Conservation (phyloP, 768 basidiomycete species). For the Chlorophyllum brunneum region DNA sequence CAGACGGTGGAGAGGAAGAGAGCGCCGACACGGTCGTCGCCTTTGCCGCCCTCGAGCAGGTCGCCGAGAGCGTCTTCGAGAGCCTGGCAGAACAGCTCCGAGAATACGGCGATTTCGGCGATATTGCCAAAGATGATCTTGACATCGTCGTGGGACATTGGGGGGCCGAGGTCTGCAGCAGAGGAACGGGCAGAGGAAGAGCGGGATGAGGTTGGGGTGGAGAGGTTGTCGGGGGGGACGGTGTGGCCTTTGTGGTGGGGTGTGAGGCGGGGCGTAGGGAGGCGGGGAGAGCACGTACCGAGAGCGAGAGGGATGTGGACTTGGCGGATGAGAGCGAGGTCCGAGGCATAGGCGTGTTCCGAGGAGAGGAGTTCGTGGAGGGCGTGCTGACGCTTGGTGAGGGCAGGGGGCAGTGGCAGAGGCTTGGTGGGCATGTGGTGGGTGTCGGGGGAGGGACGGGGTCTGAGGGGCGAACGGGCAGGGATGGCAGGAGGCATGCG, state of each 20-base stretch:
- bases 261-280: neutral
- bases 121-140: conserved; percentile 77
- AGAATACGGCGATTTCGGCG: conserved; percentile 66
- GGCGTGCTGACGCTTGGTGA: conserved; percentile 75
- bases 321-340: conserved; percentile 73
- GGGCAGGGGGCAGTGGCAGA: conserved; percentile 23
- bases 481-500: conserved; percentile 24
- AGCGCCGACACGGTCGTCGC: conserved; percentile 67
- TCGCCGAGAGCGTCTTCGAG: conserved; percentile 65
- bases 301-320: conserved; percentile 77
- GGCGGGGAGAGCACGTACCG: conserved; percentile 41
- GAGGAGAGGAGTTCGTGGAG: conserved; percentile 74
- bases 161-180: conserved; percentile 35
- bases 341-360: conserved; percentile 80
- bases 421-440: conserved; percentile 17
- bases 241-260: conserved; percentile 28
- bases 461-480: conserved; percentile 35
- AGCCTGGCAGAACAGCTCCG: conserved; percentile 60
- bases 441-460: conserved; percentile 15
- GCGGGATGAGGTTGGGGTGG: conserved; percentile 46
- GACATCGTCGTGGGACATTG: conserved; percentile 70
- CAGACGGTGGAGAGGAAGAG: conserved; percentile 69
- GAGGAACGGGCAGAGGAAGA: conserved; percentile 47
- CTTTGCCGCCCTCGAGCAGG: conserved; percentile 56
- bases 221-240: conserved; percentile 30